phyloP scores from a whole-genome alignment of 1,139 yeast genomes.

The Geotrichum carabidarum region DNA sequence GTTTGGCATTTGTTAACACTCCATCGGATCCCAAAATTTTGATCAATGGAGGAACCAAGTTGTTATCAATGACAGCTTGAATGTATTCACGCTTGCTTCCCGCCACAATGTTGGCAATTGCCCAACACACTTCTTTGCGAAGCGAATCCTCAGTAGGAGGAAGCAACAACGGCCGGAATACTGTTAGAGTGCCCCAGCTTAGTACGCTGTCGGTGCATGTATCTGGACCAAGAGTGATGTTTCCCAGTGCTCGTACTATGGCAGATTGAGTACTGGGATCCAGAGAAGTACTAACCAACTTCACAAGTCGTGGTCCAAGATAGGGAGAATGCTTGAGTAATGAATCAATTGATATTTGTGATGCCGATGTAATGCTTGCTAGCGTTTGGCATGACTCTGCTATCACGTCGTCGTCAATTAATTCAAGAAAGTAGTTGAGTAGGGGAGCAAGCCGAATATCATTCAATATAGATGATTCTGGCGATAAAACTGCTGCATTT shows the following conservation, averaged over 20 bases:
- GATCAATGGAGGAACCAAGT: conserved; percentile 87
- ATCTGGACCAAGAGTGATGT: not conserved
- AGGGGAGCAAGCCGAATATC: not conserved
- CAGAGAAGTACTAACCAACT: not conserved
- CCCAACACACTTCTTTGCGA: conserved; percentile 98
- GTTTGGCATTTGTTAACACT: conserved; percentile 69
- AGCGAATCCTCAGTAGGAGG: conserved; percentile 35
- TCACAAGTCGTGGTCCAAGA: not conserved
- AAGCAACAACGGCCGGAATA: not conserved
- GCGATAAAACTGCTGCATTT: not conserved
- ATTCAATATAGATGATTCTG: no score
- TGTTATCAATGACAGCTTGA: conserved; percentile 93
- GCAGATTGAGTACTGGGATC: not conserved
- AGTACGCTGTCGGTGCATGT: not conserved
- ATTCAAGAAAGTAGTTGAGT: not conserved
- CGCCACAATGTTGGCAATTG: conserved; percentile 94
- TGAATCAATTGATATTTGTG: not conserved
- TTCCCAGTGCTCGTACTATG: not conserved
- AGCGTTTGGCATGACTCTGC: not conserved
- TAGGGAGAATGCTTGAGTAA: not conserved
- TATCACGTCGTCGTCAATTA: not conserved
- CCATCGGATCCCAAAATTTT: conserved; percentile 74
- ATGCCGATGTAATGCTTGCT: not conserved
- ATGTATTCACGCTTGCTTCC: conserved; percentile 88
- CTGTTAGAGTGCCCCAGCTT: not conserved